These are phyloP conservation scores for Tylopilus felleus DNA, from an alignment of 768 basidiomycete species.

Conservation along the genomic window DNA sequence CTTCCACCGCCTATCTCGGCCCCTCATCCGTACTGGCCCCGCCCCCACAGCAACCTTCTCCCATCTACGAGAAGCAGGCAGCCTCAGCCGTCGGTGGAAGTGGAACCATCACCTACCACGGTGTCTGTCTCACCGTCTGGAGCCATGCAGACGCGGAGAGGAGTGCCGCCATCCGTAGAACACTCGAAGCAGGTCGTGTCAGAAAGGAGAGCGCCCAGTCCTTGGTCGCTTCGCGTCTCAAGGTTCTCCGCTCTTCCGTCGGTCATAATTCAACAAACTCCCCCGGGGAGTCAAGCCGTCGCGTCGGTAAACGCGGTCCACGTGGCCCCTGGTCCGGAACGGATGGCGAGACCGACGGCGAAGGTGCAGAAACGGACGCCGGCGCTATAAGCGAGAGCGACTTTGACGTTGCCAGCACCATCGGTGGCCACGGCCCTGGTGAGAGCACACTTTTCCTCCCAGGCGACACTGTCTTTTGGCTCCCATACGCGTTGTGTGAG, in stretches of 20 bases:
- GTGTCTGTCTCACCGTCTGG: conserved; percentile 93
- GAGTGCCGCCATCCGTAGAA: conserved; percentile 77
- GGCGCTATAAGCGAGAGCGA: conserved; percentile 84
- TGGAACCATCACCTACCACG: conserved; percentile 68
- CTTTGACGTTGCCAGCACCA: conserved; percentile 75
- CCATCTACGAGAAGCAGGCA: conserved; percentile 32
- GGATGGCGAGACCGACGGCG: conserved; percentile 70
- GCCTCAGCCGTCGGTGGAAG: conserved; percentile 36
- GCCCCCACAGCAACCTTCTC: conserved; percentile 26
- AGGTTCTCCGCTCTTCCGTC: conserved; percentile 55
- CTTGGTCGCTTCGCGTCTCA: conserved; percentile 63
- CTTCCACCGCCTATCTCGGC: conserved; percentile 77
- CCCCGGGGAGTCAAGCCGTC: conserved; percentile 49
- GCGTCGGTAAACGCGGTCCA: conserved; percentile 57
- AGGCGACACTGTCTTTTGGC: conserved; percentile 90
- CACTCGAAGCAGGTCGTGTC: conserved; percentile 72
- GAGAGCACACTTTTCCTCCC: conserved; percentile 88
- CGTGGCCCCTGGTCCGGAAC: conserved; percentile 71
- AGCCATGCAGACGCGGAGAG: conserved; percentile 91
- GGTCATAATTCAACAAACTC: conserved; percentile 42
- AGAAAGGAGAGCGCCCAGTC: conserved; percentile 81
- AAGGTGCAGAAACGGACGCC: conserved; percentile 65
- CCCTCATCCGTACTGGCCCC: conserved; percentile 61
- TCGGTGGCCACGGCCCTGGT: conserved; percentile 72
- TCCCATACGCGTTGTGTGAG: conserved; percentile 88